Percentiles rank a stretch among this genome's conserved stretches.
Conservation (phyloP, 139 green algal species). For the Picochlorum sp. region DNA sequence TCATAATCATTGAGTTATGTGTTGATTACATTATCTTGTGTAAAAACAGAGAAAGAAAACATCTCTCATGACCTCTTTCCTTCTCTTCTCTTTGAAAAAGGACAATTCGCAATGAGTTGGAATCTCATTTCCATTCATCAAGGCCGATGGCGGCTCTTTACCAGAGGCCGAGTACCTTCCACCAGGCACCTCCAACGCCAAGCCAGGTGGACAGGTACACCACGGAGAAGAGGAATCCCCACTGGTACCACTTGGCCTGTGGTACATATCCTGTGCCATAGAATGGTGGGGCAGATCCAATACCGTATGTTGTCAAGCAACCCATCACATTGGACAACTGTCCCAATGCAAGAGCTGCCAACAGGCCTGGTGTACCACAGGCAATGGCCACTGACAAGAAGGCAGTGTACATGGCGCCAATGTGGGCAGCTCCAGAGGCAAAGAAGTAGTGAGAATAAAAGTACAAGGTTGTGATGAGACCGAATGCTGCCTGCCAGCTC, state of each 20-base stretch:
- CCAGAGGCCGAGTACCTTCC: constrained; percentile 89
- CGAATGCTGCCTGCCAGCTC: constrained; percentile 89
- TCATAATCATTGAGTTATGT: neutral
- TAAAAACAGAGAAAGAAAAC: constrained; percentile 1
- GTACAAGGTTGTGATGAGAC: constrained; percentile 86
- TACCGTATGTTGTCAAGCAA: constrained; percentile 98
- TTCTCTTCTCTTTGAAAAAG: neutral
- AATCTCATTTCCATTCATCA: neutral
- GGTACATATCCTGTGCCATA: constrained; percentile 73
- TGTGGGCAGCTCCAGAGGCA: constrained; percentile 94
- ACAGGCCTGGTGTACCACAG: constrained; percentile 66
- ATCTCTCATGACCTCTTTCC: neutral
- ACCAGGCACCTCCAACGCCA: constrained; percentile 78
- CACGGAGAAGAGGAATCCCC: constrained; percentile 85
- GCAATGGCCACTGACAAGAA: constrained; percentile 94
- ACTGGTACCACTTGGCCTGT: constrained; percentile 87
- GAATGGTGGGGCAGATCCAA: constrained; percentile 93
- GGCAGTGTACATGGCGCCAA: constrained; percentile 99
- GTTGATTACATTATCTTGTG: neutral
- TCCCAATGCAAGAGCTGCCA: constrained; percentile 31
- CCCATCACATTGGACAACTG: constrained; percentile 99
- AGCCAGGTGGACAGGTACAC: constrained; percentile 94
- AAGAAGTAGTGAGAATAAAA: constrained; percentile 99
- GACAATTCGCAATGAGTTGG: neutral
- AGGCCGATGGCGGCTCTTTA: constrained; percentile 19